phyloP scores from a whole-genome alignment of 2,329 filamentous ascomycete genomes.

The Diaporthe ilicicola region DNA sequence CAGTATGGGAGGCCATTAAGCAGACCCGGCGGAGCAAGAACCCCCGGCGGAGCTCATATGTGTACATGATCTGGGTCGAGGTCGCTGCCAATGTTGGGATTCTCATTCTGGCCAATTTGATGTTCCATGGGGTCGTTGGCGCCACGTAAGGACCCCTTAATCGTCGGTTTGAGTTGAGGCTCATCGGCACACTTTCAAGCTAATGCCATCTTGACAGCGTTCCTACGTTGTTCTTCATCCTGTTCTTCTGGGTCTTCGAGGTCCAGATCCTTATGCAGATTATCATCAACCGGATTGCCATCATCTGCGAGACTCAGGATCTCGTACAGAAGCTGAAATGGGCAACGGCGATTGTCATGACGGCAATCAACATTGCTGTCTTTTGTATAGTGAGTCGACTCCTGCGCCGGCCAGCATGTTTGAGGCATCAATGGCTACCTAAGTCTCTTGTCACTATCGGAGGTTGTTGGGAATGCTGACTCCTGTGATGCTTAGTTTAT shows the following conservation, averaged over 20 bases:
- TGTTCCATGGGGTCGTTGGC: constrained; percentile 46
- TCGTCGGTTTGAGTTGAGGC: too few relatives aligned
- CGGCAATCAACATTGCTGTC: constrained; percentile 58
- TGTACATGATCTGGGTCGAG: constrained; percentile 56
- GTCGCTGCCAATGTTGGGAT: constrained; percentile 49
- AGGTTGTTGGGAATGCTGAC: not conserved
- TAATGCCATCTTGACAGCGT: not conserved
- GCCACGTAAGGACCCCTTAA: constrained; percentile 44
- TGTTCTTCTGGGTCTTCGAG: constrained; percentile 53
- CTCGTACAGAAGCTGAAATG: constrained; percentile 54
- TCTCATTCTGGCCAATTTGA: constrained; percentile 50
- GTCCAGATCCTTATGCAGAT: constrained; percentile 63
- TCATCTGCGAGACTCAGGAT: constrained; percentile 53
- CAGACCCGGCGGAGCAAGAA: constrained; percentile 49
- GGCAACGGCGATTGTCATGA: constrained; percentile 54
- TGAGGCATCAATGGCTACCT: not conserved
- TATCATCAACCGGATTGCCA: constrained; percentile 61
- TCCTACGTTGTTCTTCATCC: constrained; percentile 42
- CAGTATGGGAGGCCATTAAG: constrained; percentile 50
- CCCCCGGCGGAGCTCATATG: constrained; percentile 45
- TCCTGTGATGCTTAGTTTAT: constrained; percentile 48
- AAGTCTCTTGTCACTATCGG: not conserved
- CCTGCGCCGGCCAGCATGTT: not conserved
- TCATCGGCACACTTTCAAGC: too few relatives aligned
- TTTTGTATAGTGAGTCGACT: constrained; percentile 20